Evolutionary conservation across 768 basidiomycete genomes (phyloP), one percentile per base, ranked within the genome.

Genomic region (Lepiota brunneoincarnata): DNA sequence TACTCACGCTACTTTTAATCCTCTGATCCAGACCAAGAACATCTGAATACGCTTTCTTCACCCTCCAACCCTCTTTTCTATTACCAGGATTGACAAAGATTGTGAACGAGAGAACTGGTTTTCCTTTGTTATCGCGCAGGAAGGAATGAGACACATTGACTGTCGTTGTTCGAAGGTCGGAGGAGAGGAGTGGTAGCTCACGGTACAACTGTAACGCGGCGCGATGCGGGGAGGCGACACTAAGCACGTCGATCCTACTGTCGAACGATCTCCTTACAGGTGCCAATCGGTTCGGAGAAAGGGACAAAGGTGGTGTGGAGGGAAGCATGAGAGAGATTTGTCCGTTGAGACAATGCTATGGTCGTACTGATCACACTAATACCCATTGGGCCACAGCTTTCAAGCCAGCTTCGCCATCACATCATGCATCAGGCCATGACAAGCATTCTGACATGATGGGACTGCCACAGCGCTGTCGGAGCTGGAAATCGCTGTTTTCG

Each of bases 21-120:
- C 86, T 79, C 56, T 85, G 79, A 64, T 99, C 97, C 38, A 99
- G 75, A 46, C 80, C 84, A 17, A 96, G 73, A 20, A 98, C 89
- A 59, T 98, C 96, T 45, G 87, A 89, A 70, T 93, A 97, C 71
- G 92, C 75, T 72, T 99, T 99, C 72, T 97, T 93, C 11, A 99
- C 82, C 63, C 79, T 87, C 82, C 91, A 92, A 0, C 78, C 70
- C 17, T 85, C 84, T 63, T 91, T 91, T n/a, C 81, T 80, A 54
- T 79, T 75, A 2, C 84, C 82, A 7, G 89, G 87, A 58, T 84
- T 76, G 24, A 98, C 86, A 45, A 73, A 71, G 47, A 98, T 82
- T 57, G 92, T 75, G 69, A 98, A 98, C 9, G 88, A 92, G 37
- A 98, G 72, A 2, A 95, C 91, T 62, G 98, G 96, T 67, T 93